Conservation (phyloP, 208 protist species). For the Trypanosoma grayi region DNA sequence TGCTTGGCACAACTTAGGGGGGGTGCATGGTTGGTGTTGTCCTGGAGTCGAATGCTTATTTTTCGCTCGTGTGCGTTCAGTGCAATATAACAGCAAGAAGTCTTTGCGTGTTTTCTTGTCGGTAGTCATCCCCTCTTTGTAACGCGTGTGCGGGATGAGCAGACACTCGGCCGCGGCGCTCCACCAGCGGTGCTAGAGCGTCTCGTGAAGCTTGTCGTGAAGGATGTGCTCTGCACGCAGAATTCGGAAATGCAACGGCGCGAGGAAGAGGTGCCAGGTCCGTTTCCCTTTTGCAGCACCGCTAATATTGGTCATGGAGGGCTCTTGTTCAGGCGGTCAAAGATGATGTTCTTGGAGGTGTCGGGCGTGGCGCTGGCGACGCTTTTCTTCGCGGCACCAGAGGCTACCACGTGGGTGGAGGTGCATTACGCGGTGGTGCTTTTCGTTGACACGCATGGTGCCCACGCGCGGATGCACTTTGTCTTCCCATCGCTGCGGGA, state of each 20-base stretch:
- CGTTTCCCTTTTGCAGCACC: background rate
- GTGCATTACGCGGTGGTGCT: background rate
- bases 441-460: background rate
- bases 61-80: too few species aligned
- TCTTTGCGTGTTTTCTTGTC: conserved; percentile 8
- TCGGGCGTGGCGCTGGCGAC: background rate
- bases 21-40: too few species aligned
- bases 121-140: background rate
- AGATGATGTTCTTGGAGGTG: conserved; percentile 1
- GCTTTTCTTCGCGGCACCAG: background rate
- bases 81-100: background rate
- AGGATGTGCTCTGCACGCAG: conserved; percentile 9
- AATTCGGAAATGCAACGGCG: background rate
- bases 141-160: background rate
- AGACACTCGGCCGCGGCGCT: background rate
- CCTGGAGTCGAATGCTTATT: too few species aligned
- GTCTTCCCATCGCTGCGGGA: conserved; percentile 1
- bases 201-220: background rate
- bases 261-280: background rate
- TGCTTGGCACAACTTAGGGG: too few species aligned
- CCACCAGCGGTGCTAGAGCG: background rate
- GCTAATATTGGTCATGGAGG: background rate
- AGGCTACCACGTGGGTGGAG: too few species aligned
- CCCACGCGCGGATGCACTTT: background rate
- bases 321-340: background rate